Percentiles rank a stretch among this genome's conserved stretches.
Conservation (phyloP, 345 rosid species). For the Geranium brycei region DNA sequence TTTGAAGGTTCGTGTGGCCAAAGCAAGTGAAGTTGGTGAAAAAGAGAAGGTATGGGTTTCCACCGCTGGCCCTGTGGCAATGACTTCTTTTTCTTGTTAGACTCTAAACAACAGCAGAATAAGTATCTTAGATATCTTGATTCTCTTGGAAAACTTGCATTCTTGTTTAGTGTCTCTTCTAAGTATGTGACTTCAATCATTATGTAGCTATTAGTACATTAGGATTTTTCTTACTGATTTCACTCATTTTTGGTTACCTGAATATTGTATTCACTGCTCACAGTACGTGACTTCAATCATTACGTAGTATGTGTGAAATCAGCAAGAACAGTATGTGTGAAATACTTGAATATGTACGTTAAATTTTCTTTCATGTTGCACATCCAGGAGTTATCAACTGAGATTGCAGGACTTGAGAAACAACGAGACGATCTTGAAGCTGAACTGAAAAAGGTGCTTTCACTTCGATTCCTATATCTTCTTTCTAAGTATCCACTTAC, state of each 20-base stretch:
- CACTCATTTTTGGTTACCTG: too few species aligned
- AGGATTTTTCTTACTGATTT: not conserved
- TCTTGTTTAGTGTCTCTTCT: not conserved
- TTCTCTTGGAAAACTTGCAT: too few species aligned
- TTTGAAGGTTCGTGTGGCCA: conserved; percentile 61
- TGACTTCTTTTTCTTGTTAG: not conserved
- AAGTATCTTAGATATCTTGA: not conserved
- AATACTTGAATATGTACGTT: too few species aligned
- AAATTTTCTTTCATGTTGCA: conserved; percentile 1
- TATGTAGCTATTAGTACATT: not conserved
- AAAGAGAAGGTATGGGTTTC: conserved; percentile 52
- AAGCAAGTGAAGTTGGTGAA: conserved; percentile 65
- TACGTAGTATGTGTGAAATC: too few species aligned
- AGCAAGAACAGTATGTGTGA: too few species aligned
- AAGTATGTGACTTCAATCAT: not conserved
- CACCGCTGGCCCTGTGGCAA: too few species aligned
- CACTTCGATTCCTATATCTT: not conserved
- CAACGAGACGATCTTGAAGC: conserved; percentile 86
- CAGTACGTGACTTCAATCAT: too few species aligned
- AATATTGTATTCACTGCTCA: too few species aligned
- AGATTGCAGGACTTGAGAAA: conserved; percentile 62
- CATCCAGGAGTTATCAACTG: conserved; percentile 70
- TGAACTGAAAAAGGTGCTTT: conserved; percentile 59
- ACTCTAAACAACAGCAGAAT: not conserved
- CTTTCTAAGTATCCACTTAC: too few species aligned